Conservation (phyloP, 176 grass and related monocot genomes). For the Panicum miliaceum region DNA sequence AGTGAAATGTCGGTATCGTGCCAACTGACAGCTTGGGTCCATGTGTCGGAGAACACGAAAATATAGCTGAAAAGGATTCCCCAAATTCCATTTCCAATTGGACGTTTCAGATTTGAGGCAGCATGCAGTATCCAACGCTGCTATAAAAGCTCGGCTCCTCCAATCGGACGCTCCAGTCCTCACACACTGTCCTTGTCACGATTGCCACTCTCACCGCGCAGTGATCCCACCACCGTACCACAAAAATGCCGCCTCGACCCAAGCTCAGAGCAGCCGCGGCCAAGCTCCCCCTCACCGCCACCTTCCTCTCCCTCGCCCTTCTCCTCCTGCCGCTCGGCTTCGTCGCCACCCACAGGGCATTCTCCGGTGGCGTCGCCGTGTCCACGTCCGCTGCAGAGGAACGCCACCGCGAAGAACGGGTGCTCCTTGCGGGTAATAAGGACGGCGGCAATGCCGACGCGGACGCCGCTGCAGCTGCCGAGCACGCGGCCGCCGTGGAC, state of each 20-base stretch:
- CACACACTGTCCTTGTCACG: constrained; percentile 43
- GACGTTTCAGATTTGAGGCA: not conserved
- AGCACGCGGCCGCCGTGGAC: constrained; percentile 46
- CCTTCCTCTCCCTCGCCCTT: constrained; percentile 18
- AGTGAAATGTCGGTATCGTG: not conserved
- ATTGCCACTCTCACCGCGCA: not conserved
- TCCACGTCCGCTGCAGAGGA: not conserved
- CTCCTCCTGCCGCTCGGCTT: constrained; percentile 38
- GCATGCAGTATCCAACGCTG: not conserved
- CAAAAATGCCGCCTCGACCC: constrained; percentile 41
- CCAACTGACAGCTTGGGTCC: not conserved
- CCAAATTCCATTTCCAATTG: not conserved
- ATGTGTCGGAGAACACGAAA: not conserved
- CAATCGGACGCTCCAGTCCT: not conserved
- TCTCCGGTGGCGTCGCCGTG: not conserved
- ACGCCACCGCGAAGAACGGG: not conserved
- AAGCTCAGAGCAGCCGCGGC: not conserved
- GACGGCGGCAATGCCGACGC: not conserved
- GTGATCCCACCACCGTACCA: constrained; percentile 6
- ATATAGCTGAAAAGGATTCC: not conserved
- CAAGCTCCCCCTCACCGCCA: constrained; percentile 17
- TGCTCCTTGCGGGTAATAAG: not conserved
- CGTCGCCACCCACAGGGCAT: constrained; percentile 34
- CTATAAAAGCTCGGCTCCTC: constrained; percentile 27
- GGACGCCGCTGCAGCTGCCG: not conserved